Base-by-base conservation (phyloP, 805 yeast genomes). In the Metschnikowia gruessii region DNA sequence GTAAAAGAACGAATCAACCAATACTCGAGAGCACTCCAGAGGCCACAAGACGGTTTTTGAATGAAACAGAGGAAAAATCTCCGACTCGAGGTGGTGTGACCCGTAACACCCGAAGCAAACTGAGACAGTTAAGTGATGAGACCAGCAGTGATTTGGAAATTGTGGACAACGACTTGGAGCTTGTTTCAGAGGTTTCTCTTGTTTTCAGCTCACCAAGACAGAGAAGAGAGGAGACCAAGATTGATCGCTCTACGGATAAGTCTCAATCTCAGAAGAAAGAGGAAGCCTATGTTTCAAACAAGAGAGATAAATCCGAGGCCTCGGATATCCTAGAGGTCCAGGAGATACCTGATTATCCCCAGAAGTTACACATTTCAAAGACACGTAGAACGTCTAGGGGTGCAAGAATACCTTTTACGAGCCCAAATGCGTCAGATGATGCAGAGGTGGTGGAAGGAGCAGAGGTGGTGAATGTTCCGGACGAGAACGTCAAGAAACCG, bases 1-100 rank as follows among this genome's bases (percentile, higher is more conserved):
- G 36, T 29, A 34, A 40, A 11, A 6, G 8, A 30, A 13, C 15
- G 13, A 30, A 18, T 17, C n/a, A 26, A 10, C 22, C 37, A 15
- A 12, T 17, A 13, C 9, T 22, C 17, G 41, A 38, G 15, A 29
- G 34, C 24, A 47, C 54, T 3, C 50, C 50, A 10, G 54, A 47
- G 37, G 48, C 48, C 30, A 47, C 52, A n/a, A 32, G 54, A 28
- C 42, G 29, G 7, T 46, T 49, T 19, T 37, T 46, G 53, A 43
- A 18, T 24, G 46, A 41, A 28, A 28, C 38, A 3, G 48, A 51
- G 40, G 43, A 37, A 17, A 8, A 22, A 5, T 30, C 38, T 37
- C 43, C 43, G 6, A 21, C 41, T 40, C 31, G 31, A 33, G 26
- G 21, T 29, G 31, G 28, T 8, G 6, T 24, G 13, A 17, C 22